Percentiles rank a stretch among this genome's conserved stretches.
Conservation (phyloP, 306 rosid genomes). For the Pachyrhizus erosus region DNA sequence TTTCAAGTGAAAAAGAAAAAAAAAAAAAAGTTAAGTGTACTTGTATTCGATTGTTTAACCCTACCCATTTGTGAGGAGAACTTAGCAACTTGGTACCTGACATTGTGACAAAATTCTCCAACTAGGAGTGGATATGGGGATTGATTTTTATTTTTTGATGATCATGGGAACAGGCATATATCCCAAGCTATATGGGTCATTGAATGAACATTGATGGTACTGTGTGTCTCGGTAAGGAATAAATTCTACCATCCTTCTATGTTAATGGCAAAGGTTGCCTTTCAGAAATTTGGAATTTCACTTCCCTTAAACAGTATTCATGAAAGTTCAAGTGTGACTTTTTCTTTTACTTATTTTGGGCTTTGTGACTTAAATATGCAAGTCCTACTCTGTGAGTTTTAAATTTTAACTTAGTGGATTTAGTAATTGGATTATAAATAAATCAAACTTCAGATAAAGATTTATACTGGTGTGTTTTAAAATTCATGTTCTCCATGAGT, state of each 20-base stretch:
- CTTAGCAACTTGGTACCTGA: neutral
- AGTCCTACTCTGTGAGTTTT: too few species aligned
- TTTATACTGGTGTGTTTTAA: too few species aligned
- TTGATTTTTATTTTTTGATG: constrained; percentile 15
- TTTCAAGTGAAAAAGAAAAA: neutral
- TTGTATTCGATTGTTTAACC: neutral
- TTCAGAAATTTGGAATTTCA: neutral
- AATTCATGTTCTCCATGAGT: too few species aligned
- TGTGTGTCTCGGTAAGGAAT: constrained; percentile 6
- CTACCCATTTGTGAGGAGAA: neutral
- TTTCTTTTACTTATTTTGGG: neutral
- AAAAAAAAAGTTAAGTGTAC: neutral
- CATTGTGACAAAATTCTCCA: constrained; percentile 19
- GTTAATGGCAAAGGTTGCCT: constrained; percentile 6
- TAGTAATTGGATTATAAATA: too few species aligned
- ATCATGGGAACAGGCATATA: constrained; percentile 36
- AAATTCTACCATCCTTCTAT: constrained; percentile 7
- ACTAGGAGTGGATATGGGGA: neutral
- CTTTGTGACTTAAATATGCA: too few species aligned
- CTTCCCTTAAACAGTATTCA: neutral
- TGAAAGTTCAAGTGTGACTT: neutral
- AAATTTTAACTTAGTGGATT: too few species aligned
- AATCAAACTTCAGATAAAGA: too few species aligned
- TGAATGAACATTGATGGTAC: constrained; percentile 19
- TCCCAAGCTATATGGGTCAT: constrained; percentile 30